Conservation (phyloP, 1,284 basidiomycete species). For the Moesziomyces sp. region DNA sequence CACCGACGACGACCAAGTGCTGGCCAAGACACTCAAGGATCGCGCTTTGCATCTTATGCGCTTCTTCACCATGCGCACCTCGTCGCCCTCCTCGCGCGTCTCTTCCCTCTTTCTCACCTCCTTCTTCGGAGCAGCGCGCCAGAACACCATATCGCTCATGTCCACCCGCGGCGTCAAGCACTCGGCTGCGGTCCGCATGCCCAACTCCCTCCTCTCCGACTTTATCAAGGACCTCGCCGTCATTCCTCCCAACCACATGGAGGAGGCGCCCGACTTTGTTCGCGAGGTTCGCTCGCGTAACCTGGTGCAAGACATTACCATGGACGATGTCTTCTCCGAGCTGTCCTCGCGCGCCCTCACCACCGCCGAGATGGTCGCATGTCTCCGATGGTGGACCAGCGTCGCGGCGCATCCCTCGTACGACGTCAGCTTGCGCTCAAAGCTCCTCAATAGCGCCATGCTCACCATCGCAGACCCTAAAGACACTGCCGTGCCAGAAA, state of each 20-base stretch:
- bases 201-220: slow-evolving; percentile 77
- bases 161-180: slow-evolving; percentile 82
- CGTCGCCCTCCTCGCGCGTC: slow-evolving; percentile 87
- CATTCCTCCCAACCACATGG: slow-evolving; percentile 77
- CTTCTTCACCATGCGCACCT: slow-evolving; percentile 71
- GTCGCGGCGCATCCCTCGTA: slow-evolving; percentile 71
- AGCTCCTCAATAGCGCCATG: slow-evolving; percentile 61
- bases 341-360: slow-evolving; percentile 78
- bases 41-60: slow-evolving; percentile 84
- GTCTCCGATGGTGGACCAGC: slow-evolving; percentile 88
- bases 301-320: slow-evolving; percentile 83
- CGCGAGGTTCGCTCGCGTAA: slow-evolving; percentile 76
- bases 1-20: slow-evolving; percentile 70
- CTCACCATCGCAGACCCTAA: slow-evolving; percentile 43
- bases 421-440: slow-evolving; percentile 57
- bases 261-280: slow-evolving; percentile 77
- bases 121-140: slow-evolving; percentile 78
- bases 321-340: slow-evolving; percentile 86
- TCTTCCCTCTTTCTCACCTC: slow-evolving; percentile 80
- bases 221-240: slow-evolving; percentile 86
- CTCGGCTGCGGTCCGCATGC: slow-evolving; percentile 80
- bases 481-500: slow-evolving; percentile 19
- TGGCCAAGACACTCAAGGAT: slow-evolving; percentile 43
- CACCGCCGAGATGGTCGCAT: slow-evolving; percentile 81
- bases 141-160: slow-evolving; percentile 77